Conservation (phyloP, 345 rosid genomes). For the Populus nigra region DNA sequence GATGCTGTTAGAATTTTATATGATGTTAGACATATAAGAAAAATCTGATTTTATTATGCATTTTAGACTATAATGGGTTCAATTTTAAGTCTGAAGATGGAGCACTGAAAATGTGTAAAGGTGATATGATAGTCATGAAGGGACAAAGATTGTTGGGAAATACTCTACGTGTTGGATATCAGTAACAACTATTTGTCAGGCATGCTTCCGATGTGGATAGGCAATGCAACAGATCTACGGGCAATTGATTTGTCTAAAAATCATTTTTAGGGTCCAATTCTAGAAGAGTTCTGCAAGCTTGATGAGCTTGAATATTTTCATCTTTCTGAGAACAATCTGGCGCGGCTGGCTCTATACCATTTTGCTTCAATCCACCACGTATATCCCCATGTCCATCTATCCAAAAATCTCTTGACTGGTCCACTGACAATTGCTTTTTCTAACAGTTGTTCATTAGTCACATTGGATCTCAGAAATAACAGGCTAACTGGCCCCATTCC, state of each 20-base stretch:
- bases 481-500: constrained; percentile 17
- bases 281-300: not conserved
- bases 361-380: not conserved
- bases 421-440: not conserved
- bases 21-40: too few relatives aligned
- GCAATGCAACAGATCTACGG: not conserved
- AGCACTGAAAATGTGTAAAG: too few relatives aligned
- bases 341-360: not conserved
- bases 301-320: not conserved
- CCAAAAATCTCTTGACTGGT: not conserved
- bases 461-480: constrained; percentile 22
- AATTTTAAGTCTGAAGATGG: too few relatives aligned
- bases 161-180: not conserved
- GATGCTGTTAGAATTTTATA: too few relatives aligned
- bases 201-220: not conserved
- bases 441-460: not conserved
- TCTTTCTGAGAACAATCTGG: constrained; percentile 1
- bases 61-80: too few relatives aligned
- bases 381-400: not conserved
- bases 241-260: not conserved
- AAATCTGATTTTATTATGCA: too few relatives aligned
- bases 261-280: not conserved
- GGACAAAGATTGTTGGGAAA: too few relatives aligned
- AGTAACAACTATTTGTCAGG: constrained; percentile 1
- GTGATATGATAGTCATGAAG: too few relatives aligned